phyloP scores from a whole-genome alignment of 2,329 filamentous ascomycete species.

The Parafenestella ontariensis region DNA sequence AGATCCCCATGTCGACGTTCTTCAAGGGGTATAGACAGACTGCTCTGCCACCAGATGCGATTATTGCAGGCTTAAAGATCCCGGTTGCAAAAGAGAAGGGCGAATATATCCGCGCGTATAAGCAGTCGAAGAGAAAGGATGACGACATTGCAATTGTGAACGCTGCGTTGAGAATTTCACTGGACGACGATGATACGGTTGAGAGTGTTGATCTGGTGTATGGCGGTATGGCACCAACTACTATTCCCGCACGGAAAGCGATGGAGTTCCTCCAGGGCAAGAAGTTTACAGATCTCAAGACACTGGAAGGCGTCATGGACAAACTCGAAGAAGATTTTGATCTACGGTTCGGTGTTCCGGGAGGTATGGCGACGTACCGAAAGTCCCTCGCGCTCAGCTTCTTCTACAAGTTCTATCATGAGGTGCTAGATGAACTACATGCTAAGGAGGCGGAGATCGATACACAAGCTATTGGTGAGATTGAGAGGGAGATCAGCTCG shows the following conservation, averaged over 20 bases:
- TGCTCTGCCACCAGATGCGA: conserved; percentile 78
- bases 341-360: conserved; percentile 86
- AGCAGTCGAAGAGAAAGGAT: conserved; percentile 96
- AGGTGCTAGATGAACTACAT: conserved; percentile 72
- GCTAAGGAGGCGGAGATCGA: conserved; percentile 65
- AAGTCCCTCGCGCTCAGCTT: conserved; percentile 90
- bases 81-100: conserved; percentile 76
- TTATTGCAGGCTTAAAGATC: conserved; percentile 87
- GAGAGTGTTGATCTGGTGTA: conserved; percentile 82
- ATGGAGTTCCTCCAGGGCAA: conserved; percentile 78
- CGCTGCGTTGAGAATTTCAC: conserved; percentile 76
- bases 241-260: conserved; percentile 82
- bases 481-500: conserved; percentile 81
- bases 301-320: conserved; percentile 87
- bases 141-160: conserved; percentile 99
- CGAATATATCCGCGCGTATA: conserved; percentile 89
- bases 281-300: conserved; percentile 79
- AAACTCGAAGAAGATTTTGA: conserved; percentile 90
- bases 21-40: conserved; percentile 92
- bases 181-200: conserved; percentile 74
- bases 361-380: conserved; percentile 96
- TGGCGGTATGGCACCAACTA: conserved; percentile 93
- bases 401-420: conserved; percentile 97
- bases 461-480: conserved; percentile 78
- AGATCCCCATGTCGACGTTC: conserved; percentile 91